phyloP scores from a whole-genome alignment of 805 yeast species.

The Clavispora vitiphila region DNA sequence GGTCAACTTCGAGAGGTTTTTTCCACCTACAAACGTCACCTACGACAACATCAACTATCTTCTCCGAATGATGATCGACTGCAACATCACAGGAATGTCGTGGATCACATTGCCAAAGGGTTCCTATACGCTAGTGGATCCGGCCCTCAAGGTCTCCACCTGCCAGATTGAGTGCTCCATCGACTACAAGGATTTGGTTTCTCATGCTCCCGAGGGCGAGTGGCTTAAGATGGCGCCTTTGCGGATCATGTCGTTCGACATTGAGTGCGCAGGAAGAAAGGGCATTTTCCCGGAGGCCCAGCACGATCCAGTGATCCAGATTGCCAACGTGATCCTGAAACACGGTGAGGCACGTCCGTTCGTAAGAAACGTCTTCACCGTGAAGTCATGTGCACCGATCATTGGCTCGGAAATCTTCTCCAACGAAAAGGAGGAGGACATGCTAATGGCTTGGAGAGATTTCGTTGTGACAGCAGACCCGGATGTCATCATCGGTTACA shows the following conservation, averaged over 20 bases:
- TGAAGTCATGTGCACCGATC: slow-evolving; percentile 84
- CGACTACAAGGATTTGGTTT: slow-evolving; percentile 59
- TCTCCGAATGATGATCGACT: slow-evolving; percentile 85
- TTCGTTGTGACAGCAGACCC: slow-evolving; percentile 85
- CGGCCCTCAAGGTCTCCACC: slow-evolving; percentile 48
- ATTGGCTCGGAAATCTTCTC: slow-evolving; percentile 89
- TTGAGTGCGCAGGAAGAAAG: slow-evolving; percentile 96
- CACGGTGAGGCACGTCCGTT: slow-evolving; percentile 86
- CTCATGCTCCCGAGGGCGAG: slow-evolving; percentile 89
- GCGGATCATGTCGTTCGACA: slow-evolving; percentile 90
- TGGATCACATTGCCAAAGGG: slow-evolving; percentile 88
- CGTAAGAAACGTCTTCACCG: slow-evolving; percentile 90
- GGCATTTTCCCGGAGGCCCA: slow-evolving; percentile 96
- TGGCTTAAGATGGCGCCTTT: slow-evolving; percentile 93
- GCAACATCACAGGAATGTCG: slow-evolving; percentile 91
- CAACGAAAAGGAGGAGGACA: slow-evolving; percentile 67
- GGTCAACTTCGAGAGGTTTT: slow-evolving; percentile 56
- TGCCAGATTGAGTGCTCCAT: slow-evolving; percentile 84
- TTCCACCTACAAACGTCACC: slow-evolving; percentile 59
- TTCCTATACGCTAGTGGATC: slow-evolving; percentile 50
- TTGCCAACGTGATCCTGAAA: slow-evolving; percentile 87
- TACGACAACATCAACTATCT: slow-evolving; percentile 88
- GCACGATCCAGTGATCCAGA: slow-evolving; percentile 91
- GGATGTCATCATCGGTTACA: slow-evolving; percentile 95
- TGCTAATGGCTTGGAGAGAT: slow-evolving; percentile 82